Evolutionary conservation across 2,329 filamentous ascomycete species (phyloP).

Genomic region (Claviceps cyperi): DNA sequence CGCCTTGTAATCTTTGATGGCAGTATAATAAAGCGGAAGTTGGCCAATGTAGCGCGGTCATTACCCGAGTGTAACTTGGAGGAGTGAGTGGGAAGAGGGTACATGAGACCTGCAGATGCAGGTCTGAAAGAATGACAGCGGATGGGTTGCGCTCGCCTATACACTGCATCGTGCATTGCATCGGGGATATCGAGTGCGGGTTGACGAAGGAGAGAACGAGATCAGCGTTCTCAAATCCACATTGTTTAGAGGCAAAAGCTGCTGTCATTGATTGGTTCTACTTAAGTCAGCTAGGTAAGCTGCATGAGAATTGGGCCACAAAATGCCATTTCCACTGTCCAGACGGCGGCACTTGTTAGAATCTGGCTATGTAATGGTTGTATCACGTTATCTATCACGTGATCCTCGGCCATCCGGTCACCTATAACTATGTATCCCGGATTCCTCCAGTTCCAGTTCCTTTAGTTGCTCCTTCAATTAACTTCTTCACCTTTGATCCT

Average conservation of each 20-base stretch:
- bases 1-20: not conserved
- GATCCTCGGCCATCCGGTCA: no score
- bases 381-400: no score
- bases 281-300: no score
- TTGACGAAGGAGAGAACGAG: not conserved
- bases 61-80: not conserved
- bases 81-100: not conserved
- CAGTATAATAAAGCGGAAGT: not conserved
- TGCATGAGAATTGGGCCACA: no score
- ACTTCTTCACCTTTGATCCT: no score
- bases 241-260: not conserved
- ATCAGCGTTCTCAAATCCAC: not conserved
- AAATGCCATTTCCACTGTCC: no score
- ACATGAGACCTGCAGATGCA: not conserved
- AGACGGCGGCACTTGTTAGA: no score
- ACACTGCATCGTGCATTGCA: not conserved
- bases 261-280: no score
- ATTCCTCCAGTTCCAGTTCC: no score
- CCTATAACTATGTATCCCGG: no score
- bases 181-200: not conserved
- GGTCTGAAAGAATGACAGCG: not conserved
- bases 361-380: no score
- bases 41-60: not conserved
- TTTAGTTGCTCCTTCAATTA: no score
- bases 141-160: not conserved